phyloP scores from a whole-genome alignment of 257 asterid species.

The Nicotiana paniculata region DNA sequence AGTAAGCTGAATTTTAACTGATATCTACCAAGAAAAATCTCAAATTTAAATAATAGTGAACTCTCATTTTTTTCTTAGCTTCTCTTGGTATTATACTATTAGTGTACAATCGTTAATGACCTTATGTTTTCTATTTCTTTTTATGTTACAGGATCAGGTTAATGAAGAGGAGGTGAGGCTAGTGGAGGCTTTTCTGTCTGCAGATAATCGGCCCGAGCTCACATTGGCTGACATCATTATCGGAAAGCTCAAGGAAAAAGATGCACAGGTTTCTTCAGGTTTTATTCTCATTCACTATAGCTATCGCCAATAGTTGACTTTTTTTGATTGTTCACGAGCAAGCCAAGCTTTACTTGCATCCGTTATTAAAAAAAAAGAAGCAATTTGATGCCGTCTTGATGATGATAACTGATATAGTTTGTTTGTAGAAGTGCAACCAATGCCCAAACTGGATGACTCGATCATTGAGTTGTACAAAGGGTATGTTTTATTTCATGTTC shows the following conservation, averaged over 20 bases:
- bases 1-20: not conserved
- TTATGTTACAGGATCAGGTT: constrained; percentile 42
- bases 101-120: not conserved
- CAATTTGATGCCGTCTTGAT: not conserved
- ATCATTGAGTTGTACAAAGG: constrained; percentile 82
- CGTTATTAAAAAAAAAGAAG: not conserved
- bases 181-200: constrained; percentile 62
- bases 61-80: not conserved
- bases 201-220: constrained; percentile 52
- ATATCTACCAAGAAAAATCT: not conserved
- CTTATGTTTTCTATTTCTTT: not conserved
- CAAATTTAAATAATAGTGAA: not conserved
- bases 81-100: not conserved
- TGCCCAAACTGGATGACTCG: constrained; percentile 68
- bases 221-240: constrained; percentile 79
- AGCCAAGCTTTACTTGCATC: not conserved
- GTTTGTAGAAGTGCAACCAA: constrained; percentile 47
- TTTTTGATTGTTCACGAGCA: not conserved
- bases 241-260: constrained; percentile 62
- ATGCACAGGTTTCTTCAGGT: constrained; percentile 84
- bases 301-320: not conserved
- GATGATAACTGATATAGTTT: not conserved
- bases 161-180: constrained; percentile 70
- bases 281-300: not conserved
- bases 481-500: constrained; percentile 25